Conservation (phyloP, 2,329 filamentous ascomycete species). For the Talaromyces islandicus region DNA sequence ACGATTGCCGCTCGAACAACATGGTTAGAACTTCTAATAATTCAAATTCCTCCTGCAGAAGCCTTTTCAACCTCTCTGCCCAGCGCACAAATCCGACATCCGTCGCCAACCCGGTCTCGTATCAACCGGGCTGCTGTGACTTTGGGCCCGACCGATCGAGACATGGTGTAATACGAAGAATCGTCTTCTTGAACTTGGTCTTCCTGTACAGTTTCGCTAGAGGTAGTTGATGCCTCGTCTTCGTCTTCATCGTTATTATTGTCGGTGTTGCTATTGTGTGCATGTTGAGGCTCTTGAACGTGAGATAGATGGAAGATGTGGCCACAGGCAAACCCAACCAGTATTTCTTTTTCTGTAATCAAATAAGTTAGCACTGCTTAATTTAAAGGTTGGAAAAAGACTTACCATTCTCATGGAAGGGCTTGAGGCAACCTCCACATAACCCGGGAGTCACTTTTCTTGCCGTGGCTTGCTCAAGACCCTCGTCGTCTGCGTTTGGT, state of each 20-base stretch:
- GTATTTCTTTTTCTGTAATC: constrained; percentile 46
- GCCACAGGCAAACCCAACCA: constrained; percentile 63
- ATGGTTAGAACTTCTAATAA: not conserved
- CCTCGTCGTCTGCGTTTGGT: constrained; percentile 11
- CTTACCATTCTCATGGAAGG: constrained; percentile 35
- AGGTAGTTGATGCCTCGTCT: constrained; percentile 10
- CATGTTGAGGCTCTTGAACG: constrained; percentile 42
- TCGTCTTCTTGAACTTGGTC: constrained; percentile 12
- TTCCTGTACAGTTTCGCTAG: constrained; percentile 12
- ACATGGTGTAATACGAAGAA: constrained; percentile 19
- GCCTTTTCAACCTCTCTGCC: constrained; percentile 27
- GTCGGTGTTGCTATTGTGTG: not conserved
- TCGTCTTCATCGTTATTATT: not conserved
- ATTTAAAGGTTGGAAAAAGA: too few species aligned
- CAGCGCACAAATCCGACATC: constrained; percentile 34
- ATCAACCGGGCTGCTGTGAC: constrained; percentile 79
- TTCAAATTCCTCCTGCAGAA: not conserved
- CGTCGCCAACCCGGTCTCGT: constrained; percentile 57
- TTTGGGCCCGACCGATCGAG: constrained; percentile 69
- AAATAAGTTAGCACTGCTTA: not conserved
- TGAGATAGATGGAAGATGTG: constrained; percentile 62
- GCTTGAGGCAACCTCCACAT: constrained; percentile 34
- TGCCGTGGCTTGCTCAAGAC: not conserved
- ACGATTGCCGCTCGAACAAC: not conserved
- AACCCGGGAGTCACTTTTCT: constrained; percentile 19